Conservation (phyloP, 768 basidiomycete species). For the Lentinula guzmanii region DNA sequence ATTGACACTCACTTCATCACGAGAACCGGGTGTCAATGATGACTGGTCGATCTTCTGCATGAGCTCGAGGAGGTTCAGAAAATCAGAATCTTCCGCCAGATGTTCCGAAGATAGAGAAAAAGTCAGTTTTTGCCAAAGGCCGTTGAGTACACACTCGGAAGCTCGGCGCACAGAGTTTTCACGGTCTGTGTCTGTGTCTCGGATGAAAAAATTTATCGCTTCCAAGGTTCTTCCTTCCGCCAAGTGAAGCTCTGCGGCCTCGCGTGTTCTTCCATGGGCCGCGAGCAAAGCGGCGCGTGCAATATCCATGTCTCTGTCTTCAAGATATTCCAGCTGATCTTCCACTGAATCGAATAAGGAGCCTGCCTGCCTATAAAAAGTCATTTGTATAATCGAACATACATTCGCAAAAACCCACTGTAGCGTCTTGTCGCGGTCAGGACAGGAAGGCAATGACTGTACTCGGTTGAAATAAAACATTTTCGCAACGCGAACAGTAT, state of each 20-base stretch:
- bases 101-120: slow-evolving; percentile 25
- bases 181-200: slow-evolving; percentile 18
- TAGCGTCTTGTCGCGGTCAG: slow-evolving; percentile 14
- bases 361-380: slow-evolving; percentile 33
- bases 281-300: slow-evolving; percentile 41
- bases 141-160: slow-evolving; percentile 30
- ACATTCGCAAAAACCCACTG: slow-evolving; percentile 15
- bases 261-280: slow-evolving; percentile 30
- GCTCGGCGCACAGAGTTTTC: slow-evolving; percentile 26
- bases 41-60: slow-evolving; percentile 12
- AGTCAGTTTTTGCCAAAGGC: slow-evolving; percentile 40
- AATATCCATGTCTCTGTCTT: slow-evolving; percentile 45
- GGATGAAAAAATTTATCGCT: slow-evolving; percentile 41
- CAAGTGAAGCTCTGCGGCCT: slow-evolving; percentile 50
- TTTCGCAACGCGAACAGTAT: slow-evolving; percentile 37
- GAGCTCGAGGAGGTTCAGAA: slow-evolving; percentile 19
- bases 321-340: slow-evolving; percentile 52
- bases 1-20: slow-evolving; percentile 1
- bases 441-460: background rate
- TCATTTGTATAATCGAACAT: background rate
- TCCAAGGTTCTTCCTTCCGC: slow-evolving; percentile 38
- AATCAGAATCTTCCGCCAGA: slow-evolving; percentile 7
- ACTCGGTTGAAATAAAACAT: slow-evolving; percentile 36
- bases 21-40: background rate
- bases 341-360: slow-evolving; percentile 45